phyloP scores from a whole-genome alignment of 2,329 filamentous ascomycete genomes.

The Microthyrium microscopicum region DNA sequence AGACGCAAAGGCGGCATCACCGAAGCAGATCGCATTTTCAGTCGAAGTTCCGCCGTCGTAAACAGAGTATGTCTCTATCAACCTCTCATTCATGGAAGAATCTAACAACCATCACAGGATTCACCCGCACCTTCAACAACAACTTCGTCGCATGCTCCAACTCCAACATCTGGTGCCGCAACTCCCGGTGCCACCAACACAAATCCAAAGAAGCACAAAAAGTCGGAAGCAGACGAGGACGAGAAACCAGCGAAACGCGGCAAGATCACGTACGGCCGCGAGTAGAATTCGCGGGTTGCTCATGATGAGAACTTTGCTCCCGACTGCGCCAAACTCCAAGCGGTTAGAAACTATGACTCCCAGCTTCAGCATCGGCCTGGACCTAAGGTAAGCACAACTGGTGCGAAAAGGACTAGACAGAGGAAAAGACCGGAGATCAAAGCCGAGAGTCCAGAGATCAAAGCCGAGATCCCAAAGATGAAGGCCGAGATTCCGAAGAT shows the following conservation, averaged over 20 bases:
- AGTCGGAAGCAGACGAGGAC: slow-evolving; percentile 28
- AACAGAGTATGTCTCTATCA: slow-evolving; percentile 15
- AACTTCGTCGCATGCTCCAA: slow-evolving; percentile 29
- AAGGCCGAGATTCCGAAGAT: too few species aligned
- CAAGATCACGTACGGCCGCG: slow-evolving; percentile 33
- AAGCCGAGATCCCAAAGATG: too few species aligned
- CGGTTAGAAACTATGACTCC: too few species aligned
- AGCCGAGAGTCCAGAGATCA: too few species aligned
- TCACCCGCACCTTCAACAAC: slow-evolving; percentile 22
- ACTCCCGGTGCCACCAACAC: slow-evolving; percentile 16
- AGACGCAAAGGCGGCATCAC: slow-evolving; percentile 44
- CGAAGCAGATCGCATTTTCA: slow-evolving; percentile 60
- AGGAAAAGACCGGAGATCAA: too few species aligned
- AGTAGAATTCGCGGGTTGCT: slow-evolving; percentile 16
- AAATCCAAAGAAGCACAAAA: slow-evolving; percentile 29
- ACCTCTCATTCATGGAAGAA: background rate
- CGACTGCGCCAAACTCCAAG: too few species aligned
- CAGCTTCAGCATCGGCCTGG: too few species aligned
- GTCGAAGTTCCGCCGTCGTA: slow-evolving; percentile 24
- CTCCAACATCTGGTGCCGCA: slow-evolving; percentile 19
- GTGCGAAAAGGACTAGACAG: too few species aligned
- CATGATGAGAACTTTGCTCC: too few species aligned
- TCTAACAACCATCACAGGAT: slow-evolving; percentile 15
- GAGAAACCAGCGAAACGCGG: slow-evolving; percentile 29
- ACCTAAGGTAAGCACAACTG: too few species aligned